These are phyloP conservation scores for Solanum hybrid DNA, from an alignment of 305 asterid species.

Conservation along the genomic window DNA sequence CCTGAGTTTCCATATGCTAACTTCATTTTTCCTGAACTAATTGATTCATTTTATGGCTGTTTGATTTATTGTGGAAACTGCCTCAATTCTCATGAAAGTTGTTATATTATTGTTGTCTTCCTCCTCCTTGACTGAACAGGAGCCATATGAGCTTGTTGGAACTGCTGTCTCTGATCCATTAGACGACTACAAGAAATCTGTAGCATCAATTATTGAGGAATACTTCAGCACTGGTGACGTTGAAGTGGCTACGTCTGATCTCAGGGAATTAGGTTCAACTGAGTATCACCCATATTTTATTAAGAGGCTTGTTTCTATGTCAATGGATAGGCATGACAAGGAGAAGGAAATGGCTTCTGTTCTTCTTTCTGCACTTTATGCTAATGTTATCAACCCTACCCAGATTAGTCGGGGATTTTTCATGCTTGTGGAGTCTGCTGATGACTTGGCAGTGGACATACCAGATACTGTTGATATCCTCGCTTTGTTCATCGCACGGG, in stretches of 20 bases:
- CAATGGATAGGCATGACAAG: slow-evolving; percentile 91
- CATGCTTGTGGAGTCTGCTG: slow-evolving; percentile 86
- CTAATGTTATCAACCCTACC: slow-evolving; percentile 61
- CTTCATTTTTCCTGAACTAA: background rate
- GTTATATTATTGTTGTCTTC: background rate
- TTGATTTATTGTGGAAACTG: background rate
- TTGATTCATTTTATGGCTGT: background rate
- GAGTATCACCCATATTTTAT: slow-evolving; percentile 86
- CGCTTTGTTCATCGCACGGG: slow-evolving; percentile 83
- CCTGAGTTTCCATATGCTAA: background rate
- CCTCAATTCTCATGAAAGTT: background rate
- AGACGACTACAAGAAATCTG: slow-evolving; percentile 93
- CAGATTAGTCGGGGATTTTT: slow-evolving; percentile 74
- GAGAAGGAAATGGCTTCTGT: slow-evolving; percentile 99
- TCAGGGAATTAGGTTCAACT: slow-evolving; percentile 65
- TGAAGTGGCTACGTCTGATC: slow-evolving; percentile 70
- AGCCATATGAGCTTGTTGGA: slow-evolving; percentile 86
- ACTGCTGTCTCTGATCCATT: slow-evolving; percentile 67
- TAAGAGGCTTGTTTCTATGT: slow-evolving; percentile 80
- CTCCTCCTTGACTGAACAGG: slow-evolving; percentile 31
- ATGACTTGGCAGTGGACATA: slow-evolving; percentile 82
- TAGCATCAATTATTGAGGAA: slow-evolving; percentile 73
- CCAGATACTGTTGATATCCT: slow-evolving; percentile 77
- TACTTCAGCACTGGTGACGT: slow-evolving; percentile 85
- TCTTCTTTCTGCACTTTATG: slow-evolving; percentile 76